phyloP scores from a whole-genome alignment of 352 stramenopile genomes.

The Aphanomyces cochlioides region DNA sequence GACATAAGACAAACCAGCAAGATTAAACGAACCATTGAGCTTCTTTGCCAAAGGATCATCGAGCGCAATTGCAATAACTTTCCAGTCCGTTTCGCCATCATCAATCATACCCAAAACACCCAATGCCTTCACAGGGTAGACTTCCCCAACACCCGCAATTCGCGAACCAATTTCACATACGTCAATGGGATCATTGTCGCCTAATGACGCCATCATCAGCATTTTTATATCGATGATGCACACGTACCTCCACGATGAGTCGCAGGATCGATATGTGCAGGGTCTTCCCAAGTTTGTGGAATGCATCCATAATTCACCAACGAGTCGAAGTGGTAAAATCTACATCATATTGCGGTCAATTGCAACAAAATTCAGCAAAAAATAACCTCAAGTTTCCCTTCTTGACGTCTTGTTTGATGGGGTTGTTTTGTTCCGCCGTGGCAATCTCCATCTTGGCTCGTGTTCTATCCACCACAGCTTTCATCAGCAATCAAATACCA shows the following conservation, averaged over 20 bases:
- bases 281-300: slow-evolving; percentile 99
- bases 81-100: slow-evolving; percentile 99
- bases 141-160: slow-evolving; percentile 84
- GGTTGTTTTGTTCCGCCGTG: slow-evolving; percentile 87
- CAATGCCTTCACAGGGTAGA: slow-evolving; percentile 96
- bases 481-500: slow-evolving; percentile 13
- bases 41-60: slow-evolving; percentile 93
- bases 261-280: slow-evolving; percentile 90
- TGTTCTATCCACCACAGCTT: slow-evolving; percentile 31
- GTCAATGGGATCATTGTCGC: slow-evolving; percentile 99
- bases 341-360: slow-evolving; percentile 44
- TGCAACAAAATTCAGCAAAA: slow-evolving; percentile 21
- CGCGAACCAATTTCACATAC: slow-evolving; percentile 97
- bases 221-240: neutral
- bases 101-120: slow-evolving; percentile 99
- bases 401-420: slow-evolving; percentile 97
- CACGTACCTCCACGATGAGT: slow-evolving; percentile 70
- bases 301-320: slow-evolving; percentile 98
- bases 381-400: slow-evolving; percentile 90
- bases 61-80: slow-evolving; percentile 95
- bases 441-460: slow-evolving; percentile 93
- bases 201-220: slow-evolving; percentile 39
- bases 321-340: slow-evolving; percentile 78
- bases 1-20: slow-evolving; percentile 45
- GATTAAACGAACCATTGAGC: slow-evolving; percentile 93